Conservation (phyloP, 2,329 filamentous ascomycete genomes). For the Alternaria tenuissima region DNA sequence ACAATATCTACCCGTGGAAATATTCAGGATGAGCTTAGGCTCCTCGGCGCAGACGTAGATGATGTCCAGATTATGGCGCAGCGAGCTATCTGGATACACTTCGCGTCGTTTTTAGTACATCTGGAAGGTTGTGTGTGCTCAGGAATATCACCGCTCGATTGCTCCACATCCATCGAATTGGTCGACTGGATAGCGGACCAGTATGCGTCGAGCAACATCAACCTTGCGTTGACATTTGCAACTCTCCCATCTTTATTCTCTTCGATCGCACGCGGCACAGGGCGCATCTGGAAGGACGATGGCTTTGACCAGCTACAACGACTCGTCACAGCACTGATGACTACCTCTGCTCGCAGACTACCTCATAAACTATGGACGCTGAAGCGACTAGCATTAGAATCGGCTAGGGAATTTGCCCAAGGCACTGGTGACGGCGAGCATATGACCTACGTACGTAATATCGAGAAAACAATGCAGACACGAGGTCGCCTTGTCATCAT, state of each 20-base stretch:
- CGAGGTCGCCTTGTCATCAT: constrained; percentile 38
- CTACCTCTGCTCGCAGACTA: constrained; percentile 28
- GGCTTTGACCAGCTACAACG: constrained; percentile 47
- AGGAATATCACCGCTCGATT: constrained; percentile 15
- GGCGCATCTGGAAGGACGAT: constrained; percentile 45
- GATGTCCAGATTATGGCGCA: constrained; percentile 41
- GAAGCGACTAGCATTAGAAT: constrained; percentile 49
- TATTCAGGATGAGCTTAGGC: constrained; percentile 31
- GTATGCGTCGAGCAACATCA: constrained; percentile 33
- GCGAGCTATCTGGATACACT: constrained; percentile 38
- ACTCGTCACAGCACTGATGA: constrained; percentile 40
- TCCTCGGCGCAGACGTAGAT: constrained; percentile 33
- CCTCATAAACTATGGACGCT: constrained; percentile 47
- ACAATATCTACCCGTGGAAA: constrained; percentile 35
- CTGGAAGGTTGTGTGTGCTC: constrained; percentile 24
- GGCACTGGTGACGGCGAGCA: constrained; percentile 36
- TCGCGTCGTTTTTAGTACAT: constrained; percentile 36
- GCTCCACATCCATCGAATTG: constrained; percentile 18
- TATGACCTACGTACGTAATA: constrained; percentile 36
- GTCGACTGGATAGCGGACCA: constrained; percentile 35
- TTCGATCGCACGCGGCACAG: constrained; percentile 45
- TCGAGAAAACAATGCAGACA: constrained; percentile 44
- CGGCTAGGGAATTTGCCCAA: constrained; percentile 49
- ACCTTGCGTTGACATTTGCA: constrained; percentile 31
- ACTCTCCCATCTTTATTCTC: constrained; percentile 43